These are phyloP conservation scores for Arthrinium puccinioides DNA, from an alignment of 2,329 filamentous ascomycete genomes.

Conservation along the genomic window DNA sequence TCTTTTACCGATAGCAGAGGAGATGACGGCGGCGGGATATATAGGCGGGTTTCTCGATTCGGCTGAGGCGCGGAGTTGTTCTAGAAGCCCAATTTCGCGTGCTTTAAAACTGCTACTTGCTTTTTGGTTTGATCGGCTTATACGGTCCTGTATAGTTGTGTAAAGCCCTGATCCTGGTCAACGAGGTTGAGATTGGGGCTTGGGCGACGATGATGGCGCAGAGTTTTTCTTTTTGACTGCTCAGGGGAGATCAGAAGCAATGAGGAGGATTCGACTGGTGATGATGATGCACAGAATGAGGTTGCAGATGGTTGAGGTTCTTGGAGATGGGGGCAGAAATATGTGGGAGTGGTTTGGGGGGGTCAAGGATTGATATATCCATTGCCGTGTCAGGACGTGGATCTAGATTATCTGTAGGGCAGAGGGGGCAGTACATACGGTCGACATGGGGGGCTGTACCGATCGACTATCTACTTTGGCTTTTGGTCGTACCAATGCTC, in stretches of 20 bases:
- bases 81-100: conserved; percentile 2
- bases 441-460: conserved; percentile 5
- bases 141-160: conserved; percentile 3
- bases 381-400: conserved; percentile 5
- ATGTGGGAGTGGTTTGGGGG: conserved; percentile 14
- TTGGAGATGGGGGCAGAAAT: conserved; percentile 15
- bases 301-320: conserved; percentile 7
- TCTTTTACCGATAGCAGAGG: background rate
- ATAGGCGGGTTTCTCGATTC: too few relatives aligned
- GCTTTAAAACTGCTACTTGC: conserved; percentile 2
- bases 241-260: conserved; percentile 1
- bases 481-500: too few relatives aligned
- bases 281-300: conserved; percentile 2
- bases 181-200: background rate
- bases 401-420: conserved; percentile 5
- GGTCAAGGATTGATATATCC: conserved; percentile 15
- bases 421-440: conserved; percentile 6
- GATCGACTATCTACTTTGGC: background rate
- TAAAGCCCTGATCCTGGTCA: background rate
- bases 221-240: background rate
- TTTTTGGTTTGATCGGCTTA: conserved; percentile 5
- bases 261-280: background rate
- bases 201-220: background rate
- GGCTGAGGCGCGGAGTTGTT: too few relatives aligned
- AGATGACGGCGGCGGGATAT: conserved; percentile 1